A percentile compares a stretch with the other conserved stretches of the same genome.
Conservation (phyloP, 2,329 filamentous ascomycete species). For the Aureobasidium pullulans region DNA sequence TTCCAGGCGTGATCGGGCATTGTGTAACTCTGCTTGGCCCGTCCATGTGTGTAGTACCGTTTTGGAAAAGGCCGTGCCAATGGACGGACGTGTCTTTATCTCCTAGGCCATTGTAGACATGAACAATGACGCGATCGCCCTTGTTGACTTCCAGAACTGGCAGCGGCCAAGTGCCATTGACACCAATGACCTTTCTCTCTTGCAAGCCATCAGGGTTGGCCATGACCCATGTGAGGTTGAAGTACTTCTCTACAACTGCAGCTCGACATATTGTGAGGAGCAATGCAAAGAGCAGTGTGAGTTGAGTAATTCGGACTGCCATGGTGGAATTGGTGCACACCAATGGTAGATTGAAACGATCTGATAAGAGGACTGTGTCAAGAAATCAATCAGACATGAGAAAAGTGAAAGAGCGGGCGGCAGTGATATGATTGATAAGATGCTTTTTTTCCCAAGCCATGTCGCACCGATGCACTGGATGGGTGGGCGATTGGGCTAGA, state of each 20-base stretch:
- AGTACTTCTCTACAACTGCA: conserved; percentile 39
- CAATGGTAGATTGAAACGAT: background rate
- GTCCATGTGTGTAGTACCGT: conserved; percentile 68
- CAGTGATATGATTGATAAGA: conserved; percentile 20
- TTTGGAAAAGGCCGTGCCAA: conserved; percentile 73
- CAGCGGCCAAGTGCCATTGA: conserved; percentile 67
- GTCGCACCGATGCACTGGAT: background rate
- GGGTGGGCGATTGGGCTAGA: background rate
- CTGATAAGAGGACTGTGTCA: background rate
- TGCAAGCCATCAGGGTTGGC: conserved; percentile 48
- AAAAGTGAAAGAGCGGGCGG: background rate
- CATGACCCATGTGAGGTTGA: conserved; percentile 48
- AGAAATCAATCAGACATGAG: background rate
- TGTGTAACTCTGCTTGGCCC: conserved; percentile 62
- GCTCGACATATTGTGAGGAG: conserved; percentile 22
- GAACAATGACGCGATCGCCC: conserved; percentile 63
- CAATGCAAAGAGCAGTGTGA: conserved; percentile 30
- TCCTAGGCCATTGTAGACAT: conserved; percentile 58
- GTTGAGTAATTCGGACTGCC: conserved; percentile 38
- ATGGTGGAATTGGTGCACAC: conserved; percentile 23
- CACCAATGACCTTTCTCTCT: conserved; percentile 52
- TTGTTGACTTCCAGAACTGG: conserved; percentile 67
- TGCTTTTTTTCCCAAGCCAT: conserved; percentile 1
- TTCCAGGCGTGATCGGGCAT: conserved; percentile 57
- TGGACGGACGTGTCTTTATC: conserved; percentile 62